Conservation (phyloP, 1,139 yeast species). For the Debaryomycetaceae sp. region DNA sequence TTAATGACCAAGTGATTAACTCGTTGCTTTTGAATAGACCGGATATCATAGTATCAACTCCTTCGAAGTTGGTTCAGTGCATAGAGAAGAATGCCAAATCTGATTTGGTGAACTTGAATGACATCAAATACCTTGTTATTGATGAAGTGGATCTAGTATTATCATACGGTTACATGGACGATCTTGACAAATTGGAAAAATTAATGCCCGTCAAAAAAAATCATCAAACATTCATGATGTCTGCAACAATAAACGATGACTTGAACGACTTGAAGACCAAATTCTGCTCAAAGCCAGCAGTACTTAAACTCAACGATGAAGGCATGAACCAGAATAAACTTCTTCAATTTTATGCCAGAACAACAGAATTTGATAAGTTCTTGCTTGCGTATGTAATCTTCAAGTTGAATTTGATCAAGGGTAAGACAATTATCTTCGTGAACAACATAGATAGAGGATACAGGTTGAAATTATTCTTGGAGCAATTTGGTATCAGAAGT, state of each 20-base stretch:
- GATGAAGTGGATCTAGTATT: slow-evolving; percentile 94
- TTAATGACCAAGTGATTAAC: slow-evolving; percentile 68
- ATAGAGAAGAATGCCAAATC: slow-evolving; percentile 47
- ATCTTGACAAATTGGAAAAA: slow-evolving; percentile 61
- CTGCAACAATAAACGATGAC: slow-evolving; percentile 92
- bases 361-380: slow-evolving; percentile 89
- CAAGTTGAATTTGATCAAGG: slow-evolving; percentile 84
- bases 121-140: slow-evolving; percentile 70
- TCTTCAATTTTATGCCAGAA: slow-evolving; percentile 81
- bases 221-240: slow-evolving; percentile 89
- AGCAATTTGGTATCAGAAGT: slow-evolving; percentile 89
- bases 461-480: slow-evolving; percentile 82
- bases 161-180: slow-evolving; percentile 90
- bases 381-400: slow-evolving; percentile 86
- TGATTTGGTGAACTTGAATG: slow-evolving; percentile 43
- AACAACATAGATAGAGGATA: slow-evolving; percentile 95
- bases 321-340: slow-evolving; percentile 56
- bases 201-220: slow-evolving; percentile 69
- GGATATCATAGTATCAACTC: slow-evolving; percentile 83
- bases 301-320: slow-evolving; percentile 73
- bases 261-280: slow-evolving; percentile 68
- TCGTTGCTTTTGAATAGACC: slow-evolving; percentile 74
- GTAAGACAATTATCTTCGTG: slow-evolving; percentile 88
- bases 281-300: slow-evolving; percentile 85
- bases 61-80: slow-evolving; percentile 67